Base-by-base conservation (phyloP, 768 basidiomycete species). In the Kondoa subrosea region DNA sequence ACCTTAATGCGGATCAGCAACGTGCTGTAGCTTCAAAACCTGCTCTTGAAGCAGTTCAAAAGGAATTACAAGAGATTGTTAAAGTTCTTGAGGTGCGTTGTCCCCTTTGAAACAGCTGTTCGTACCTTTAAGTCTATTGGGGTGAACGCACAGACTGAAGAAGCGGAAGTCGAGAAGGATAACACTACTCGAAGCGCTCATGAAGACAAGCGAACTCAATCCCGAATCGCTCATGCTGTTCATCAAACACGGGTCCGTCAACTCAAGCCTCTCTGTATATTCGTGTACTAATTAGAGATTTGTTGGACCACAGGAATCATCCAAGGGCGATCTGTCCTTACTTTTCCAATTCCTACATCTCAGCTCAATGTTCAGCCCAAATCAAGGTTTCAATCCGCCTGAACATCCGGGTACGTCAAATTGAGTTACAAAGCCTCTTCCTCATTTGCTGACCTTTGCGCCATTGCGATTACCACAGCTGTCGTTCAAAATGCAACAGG, bases 311-410 rank as follows among this genome's bases (percentile, higher is more conserved):
- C 65, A 71, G 71, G 15, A 67, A 34, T 64, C 69, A 32, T 21
- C 68, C 14, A 68, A 74, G 50, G 65, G 68, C 21, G 66, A 68
- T 15, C 67, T 72, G 50, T 57, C 70, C 30, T 67, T 73, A 59
- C 71, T 73, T 26, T 69, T 72, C 68, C 74, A 74, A 30, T 75
- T 75, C 75, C 65, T 75, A 4, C 75, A 70, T 67, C 70, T 75
- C 27, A 70, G 72, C 71, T 56, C 69, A 12, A 69, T 74, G 56
- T 72, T 71, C 70, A 29, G 59, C 60, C 71, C 71, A 2, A 32
- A 64, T 16, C 57, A 66, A 3, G 34, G 29, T 25, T 72, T 71
- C 61, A 70, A 67, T 2, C 71, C 72, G 21, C 66, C 71, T 2
- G 57, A 50, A 17, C 69, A 72, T 3, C 75, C 74, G n/a, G n/a